Evolutionary conservation across 768 basidiomycete species (phyloP).

Genomic region (Leccinellum albellum): DNA sequence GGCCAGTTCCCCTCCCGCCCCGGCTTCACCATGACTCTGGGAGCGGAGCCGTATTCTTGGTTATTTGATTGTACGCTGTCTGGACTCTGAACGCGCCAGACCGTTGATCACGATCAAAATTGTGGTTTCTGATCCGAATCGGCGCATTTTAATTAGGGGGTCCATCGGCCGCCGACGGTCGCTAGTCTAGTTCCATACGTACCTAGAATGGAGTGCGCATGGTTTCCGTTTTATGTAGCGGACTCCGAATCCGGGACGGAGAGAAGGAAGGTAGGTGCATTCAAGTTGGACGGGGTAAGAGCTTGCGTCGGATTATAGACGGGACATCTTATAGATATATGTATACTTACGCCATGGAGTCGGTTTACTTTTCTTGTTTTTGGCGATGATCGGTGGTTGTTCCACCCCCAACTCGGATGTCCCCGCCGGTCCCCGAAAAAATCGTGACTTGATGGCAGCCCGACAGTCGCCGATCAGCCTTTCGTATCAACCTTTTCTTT

Average conservation of each 20-base stretch:
- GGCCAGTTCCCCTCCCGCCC: background rate
- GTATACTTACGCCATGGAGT: background rate
- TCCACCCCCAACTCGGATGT: background rate
- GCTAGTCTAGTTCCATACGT: background rate
- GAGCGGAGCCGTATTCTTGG: background rate
- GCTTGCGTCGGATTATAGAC: background rate
- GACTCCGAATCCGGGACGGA: background rate
- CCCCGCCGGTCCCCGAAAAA: background rate
- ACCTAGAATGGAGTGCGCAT: background rate
- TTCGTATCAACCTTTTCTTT: background rate
- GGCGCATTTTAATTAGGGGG: background rate
- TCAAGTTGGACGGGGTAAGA: background rate
- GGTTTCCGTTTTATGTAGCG: background rate
- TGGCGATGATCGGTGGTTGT: background rate
- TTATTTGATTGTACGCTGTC: background rate
- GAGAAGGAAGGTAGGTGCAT: background rate
- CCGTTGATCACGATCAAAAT: background rate
- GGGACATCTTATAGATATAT: background rate
- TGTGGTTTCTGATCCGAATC: background rate
- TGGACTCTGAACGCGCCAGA: background rate
- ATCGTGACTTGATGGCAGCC: background rate
- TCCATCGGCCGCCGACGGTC: background rate
- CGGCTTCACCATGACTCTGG: background rate
- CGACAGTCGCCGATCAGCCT: background rate
- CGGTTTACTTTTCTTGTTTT: background rate